A percentile compares a stretch with the other conserved stretches of the same genome.
These are phyloP conservation scores for Neurospora discreta DNA, from an alignment of 495 filamentous ascomycete genomes.

Conservation along the genomic window DNA sequence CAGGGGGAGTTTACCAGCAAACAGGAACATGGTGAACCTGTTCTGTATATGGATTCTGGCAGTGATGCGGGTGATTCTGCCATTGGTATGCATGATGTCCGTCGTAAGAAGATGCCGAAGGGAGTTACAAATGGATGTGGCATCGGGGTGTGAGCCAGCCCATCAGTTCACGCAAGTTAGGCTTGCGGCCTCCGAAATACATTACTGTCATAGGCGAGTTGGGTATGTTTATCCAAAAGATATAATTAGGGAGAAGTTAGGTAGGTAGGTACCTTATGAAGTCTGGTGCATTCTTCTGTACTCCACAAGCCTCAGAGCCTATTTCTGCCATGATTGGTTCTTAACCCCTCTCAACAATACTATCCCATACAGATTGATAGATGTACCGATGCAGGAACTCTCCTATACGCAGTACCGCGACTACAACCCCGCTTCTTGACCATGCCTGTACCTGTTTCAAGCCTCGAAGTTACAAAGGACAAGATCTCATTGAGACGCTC, in stretches of 20 bases:
- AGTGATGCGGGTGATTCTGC: neutral
- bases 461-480: neutral
- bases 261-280: neutral
- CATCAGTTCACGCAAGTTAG: neutral
- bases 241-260: too few relatives aligned
- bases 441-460: neutral
- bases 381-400: neutral
- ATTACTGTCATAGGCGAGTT: neutral
- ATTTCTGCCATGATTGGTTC: neutral
- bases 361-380: neutral
- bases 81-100: neutral
- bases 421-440: neutral
- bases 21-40: neutral
- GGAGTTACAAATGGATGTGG: neutral
- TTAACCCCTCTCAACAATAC: neutral
- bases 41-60: neutral
- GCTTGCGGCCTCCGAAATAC: neutral
- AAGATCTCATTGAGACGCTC: neutral
- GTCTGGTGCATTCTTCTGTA: neutral
- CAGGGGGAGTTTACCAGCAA: neutral
- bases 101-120: neutral
- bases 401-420: neutral
- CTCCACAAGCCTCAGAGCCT: neutral
- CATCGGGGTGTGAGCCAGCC: neutral
- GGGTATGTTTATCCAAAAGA: neutral